phyloP scores from a whole-genome alignment of 805 yeast species.

The Candida krabiensis region DNA sequence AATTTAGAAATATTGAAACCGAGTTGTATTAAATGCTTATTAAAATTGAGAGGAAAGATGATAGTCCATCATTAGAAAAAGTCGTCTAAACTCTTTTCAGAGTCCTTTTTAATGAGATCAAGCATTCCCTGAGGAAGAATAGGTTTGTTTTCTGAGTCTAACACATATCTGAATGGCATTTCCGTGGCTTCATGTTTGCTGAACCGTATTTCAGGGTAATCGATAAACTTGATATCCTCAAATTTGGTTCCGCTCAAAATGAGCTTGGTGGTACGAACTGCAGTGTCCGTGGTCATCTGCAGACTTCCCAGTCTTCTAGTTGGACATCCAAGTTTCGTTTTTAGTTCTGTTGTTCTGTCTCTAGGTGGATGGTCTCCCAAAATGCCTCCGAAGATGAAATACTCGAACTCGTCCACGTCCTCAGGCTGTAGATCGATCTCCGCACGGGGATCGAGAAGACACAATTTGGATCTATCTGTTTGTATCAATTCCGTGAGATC shows the following conservation, averaged over 20 bases:
- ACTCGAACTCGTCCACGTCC: constrained; percentile 69
- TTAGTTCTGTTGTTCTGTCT: constrained; percentile 89
- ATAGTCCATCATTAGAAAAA: constrained; percentile 47
- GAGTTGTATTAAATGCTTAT: too few species aligned
- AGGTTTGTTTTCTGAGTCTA: constrained; percentile 64
- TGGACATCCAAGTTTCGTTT: constrained; percentile 75
- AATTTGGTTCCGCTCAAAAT: constrained; percentile 65
- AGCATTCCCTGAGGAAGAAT: constrained; percentile 92
- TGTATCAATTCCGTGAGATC: constrained; percentile 62
- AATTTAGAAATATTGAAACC: too few species aligned
- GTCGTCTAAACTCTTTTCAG: constrained; percentile 80
- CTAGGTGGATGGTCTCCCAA: constrained; percentile 92
- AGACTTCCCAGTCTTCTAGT: constrained; percentile 85
- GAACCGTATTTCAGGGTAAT: constrained; percentile 91
- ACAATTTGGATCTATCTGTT: constrained; percentile 52
- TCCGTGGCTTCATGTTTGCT: constrained; percentile 89
- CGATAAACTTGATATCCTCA: constrained; percentile 79
- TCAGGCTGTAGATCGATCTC: constrained; percentile 66
- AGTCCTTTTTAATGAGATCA: constrained; percentile 78
- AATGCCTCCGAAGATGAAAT: constrained; percentile 95
- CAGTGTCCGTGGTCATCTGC: constrained; percentile 98
- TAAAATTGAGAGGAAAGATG: too few species aligned
- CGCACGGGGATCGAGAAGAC: constrained; percentile 90
- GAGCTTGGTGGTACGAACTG: constrained; percentile 84
- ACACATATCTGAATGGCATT: constrained; percentile 94